These are phyloP conservation scores for Hypoxylon crocopeplum DNA, from an alignment of 495 filamentous ascomycete species.

Conservation along the genomic window DNA sequence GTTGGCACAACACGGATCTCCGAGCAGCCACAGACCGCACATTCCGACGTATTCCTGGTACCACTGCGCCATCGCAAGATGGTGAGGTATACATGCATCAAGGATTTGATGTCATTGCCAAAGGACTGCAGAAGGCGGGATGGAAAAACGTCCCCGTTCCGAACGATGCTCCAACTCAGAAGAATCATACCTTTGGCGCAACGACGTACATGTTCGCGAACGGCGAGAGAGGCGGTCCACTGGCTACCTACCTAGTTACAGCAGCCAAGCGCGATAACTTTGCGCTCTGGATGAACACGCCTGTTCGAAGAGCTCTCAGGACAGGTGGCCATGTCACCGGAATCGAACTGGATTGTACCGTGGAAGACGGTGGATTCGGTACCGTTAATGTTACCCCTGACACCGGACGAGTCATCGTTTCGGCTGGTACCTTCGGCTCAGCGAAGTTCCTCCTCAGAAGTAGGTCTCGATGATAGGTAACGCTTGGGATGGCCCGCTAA, in stretches of 20 bases:
- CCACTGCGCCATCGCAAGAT: conserved; percentile 70
- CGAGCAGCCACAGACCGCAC: conserved; percentile 64
- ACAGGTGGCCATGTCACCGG: conserved; percentile 67
- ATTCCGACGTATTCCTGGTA: conserved; percentile 75
- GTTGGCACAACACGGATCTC: conserved; percentile 74
- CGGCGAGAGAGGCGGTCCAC: conserved; percentile 72
- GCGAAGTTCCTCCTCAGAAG: conserved; percentile 69
- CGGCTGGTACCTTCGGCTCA: conserved; percentile 73
- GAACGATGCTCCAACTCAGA: conserved; percentile 65
- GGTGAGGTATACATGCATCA: conserved; percentile 72
- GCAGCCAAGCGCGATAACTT: conserved; percentile 71
- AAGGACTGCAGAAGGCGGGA: conserved; percentile 61
- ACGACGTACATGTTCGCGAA: conserved; percentile 72
- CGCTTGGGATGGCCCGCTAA: conserved; percentile 12
- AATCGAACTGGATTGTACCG: conserved; percentile 68
- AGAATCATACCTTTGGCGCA: conserved; percentile 71
- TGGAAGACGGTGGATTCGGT: conserved; percentile 61
- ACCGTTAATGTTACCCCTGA: conserved; percentile 63
- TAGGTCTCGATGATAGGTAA: conserved; percentile 9
- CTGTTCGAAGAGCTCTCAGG: conserved; percentile 70
- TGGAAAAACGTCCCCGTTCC: conserved; percentile 68
- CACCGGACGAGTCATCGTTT: conserved; percentile 71
- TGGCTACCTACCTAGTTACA: conserved; percentile 74
- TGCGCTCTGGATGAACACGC: conserved; percentile 70
- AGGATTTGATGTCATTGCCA: conserved; percentile 65